Evolutionary conservation across 2,329 filamentous ascomycete species (phyloP).

Genomic region (Apiospora marii): DNA sequence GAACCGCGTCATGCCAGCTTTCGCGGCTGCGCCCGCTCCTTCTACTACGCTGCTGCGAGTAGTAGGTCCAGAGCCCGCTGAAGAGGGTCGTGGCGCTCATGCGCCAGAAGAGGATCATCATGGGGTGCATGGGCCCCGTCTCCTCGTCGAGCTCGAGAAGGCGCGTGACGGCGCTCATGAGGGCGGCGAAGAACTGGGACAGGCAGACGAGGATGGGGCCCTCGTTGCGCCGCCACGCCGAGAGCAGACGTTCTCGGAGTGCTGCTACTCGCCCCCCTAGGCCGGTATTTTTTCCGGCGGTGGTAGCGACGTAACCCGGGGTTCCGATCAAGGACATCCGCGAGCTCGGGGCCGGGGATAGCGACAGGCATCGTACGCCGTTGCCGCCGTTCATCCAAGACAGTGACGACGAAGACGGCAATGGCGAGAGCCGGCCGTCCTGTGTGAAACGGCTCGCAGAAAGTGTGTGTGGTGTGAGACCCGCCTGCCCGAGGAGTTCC

Average conservation of each 20-base stretch:
- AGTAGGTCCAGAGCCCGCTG: constrained; percentile 58
- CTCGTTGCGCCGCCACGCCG: constrained; percentile 63
- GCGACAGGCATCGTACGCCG: not conserved
- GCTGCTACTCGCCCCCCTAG: not conserved
- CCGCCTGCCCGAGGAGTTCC: not conserved
- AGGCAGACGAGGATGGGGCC: constrained; percentile 76
- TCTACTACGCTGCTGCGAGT: not conserved
- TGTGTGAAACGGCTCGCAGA: constrained; percentile 55
- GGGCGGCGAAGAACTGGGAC: constrained; percentile 80
- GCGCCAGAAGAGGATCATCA: constrained; percentile 83
- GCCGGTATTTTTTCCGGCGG: constrained; percentile 22
- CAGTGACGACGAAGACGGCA: not conserved
- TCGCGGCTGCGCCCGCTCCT: not conserved
- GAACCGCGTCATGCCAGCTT: constrained; percentile 28
- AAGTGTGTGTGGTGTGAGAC: not conserved
- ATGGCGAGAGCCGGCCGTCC: constrained; percentile 34
- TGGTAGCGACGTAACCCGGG: not conserved
- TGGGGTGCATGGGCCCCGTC: constrained; percentile 74
- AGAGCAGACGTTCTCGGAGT: constrained; percentile 29
- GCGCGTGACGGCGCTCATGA: constrained; percentile 86
- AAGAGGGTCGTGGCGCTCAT: constrained; percentile 77
- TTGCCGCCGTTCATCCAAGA: not conserved
- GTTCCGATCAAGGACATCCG: not conserved
- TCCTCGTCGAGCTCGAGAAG: constrained; percentile 67
- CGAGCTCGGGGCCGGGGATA: not conserved